Conservation (phyloP, 768 basidiomycete genomes). For the Cantharellus cinnabarinus region DNA sequence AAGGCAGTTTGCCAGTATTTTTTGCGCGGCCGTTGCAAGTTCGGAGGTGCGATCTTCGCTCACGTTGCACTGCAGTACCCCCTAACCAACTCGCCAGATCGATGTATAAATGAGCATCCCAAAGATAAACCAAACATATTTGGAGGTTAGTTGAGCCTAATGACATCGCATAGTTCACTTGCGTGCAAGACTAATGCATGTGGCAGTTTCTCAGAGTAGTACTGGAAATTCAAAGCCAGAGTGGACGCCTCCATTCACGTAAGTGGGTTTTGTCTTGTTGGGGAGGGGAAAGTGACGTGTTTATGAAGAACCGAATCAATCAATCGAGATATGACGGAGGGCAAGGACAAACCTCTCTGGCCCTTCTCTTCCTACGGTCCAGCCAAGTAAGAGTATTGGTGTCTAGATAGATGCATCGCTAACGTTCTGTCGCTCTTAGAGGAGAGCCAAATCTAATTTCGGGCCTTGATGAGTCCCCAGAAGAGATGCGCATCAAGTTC, state of each 20-base stretch:
- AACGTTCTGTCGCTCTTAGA: no score
- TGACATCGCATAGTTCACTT: not conserved
- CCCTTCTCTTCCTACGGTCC: conserved; percentile 62
- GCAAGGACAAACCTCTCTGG: conserved; percentile 55
- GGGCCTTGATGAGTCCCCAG: conserved; percentile 51
- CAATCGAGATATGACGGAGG: conserved; percentile 35
- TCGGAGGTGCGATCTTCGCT: not conserved
- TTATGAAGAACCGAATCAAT: conserved; percentile 37
- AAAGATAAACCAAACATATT: not conserved
- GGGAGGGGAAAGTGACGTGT: not conserved
- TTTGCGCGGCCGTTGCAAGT: conserved; percentile 4
- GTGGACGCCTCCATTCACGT: not conserved
- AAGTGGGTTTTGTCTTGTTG: not conserved
- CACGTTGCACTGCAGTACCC: no score
- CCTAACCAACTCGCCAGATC: not conserved
- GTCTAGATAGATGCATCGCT: no score
- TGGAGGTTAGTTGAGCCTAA: not conserved
- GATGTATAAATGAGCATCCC: not conserved
- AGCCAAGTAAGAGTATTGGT: conserved; percentile 31
- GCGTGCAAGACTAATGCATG: not conserved
- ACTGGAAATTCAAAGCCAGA: not conserved
- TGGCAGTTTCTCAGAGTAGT: not conserved
- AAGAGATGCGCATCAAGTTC: conserved; percentile 58
- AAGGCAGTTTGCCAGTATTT: conserved; percentile 5
- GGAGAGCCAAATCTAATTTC: conserved; percentile 35